Conservation (phyloP, 225 moss, liverwort and hornwort genomes). For the Asterella californica region DNA sequence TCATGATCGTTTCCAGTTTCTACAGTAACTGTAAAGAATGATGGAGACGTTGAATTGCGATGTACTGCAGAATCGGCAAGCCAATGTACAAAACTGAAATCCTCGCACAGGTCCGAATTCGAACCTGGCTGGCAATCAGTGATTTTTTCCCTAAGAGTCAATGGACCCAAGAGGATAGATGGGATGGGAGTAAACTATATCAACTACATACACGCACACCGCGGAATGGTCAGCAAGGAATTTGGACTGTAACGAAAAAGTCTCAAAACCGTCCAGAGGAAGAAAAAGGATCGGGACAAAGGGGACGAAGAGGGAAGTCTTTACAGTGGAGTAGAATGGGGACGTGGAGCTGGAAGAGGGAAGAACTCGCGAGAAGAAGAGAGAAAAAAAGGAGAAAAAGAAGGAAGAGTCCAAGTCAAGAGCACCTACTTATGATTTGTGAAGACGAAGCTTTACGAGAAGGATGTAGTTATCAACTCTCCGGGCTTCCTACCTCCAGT, state of each 20-base stretch:
- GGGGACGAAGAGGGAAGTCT: not conserved
- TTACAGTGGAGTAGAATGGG: not conserved
- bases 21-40: not conserved
- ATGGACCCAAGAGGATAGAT: not conserved
- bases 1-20: not conserved
- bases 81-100: not conserved
- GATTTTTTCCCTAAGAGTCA: not conserved
- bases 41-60: not conserved
- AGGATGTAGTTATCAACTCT: not conserved
- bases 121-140: not conserved
- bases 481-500: not conserved
- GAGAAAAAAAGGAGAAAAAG: not conserved
- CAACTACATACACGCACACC: not conserved
- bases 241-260: not conserved
- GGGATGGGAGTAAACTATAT: not conserved
- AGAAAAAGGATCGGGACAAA: not conserved
- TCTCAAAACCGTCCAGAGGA: not conserved
- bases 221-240: not conserved
- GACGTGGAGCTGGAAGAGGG: not conserved
- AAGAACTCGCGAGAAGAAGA: not conserved
- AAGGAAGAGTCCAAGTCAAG: slow-evolving; percentile 7
- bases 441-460: not conserved
- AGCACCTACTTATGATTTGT: not conserved
- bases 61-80: no score
- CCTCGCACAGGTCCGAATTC: not conserved